phyloP scores from a whole-genome alignment of 2,329 filamentous ascomycete species.

The Ophiostoma ulmi region DNA sequence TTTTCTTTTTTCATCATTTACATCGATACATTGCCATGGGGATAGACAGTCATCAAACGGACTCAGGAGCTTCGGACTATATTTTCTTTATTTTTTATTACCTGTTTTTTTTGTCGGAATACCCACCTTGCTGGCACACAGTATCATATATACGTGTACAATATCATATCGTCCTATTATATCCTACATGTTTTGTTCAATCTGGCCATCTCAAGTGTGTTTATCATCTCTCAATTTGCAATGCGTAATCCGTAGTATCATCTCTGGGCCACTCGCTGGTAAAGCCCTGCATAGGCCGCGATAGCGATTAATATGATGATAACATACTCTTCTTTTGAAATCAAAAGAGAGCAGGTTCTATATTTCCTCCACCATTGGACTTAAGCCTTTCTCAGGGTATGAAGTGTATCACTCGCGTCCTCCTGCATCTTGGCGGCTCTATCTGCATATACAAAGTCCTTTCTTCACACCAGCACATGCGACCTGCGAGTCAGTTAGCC shows the following conservation, averaged over 20 bases:
- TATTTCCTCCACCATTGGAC: no score
- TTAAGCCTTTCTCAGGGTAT: neutral
- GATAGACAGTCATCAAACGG: neutral
- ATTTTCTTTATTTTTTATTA: neutral
- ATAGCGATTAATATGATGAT: neutral
- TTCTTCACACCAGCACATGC: neutral
- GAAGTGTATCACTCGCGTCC: neutral
- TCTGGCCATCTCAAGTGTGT: neutral
- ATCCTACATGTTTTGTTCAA: neutral
- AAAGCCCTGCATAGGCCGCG: neutral
- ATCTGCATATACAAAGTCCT: slow-evolving; percentile 1
- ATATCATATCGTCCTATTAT: neutral
- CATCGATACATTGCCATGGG: neutral
- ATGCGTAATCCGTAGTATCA: neutral
- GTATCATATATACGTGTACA: slow-evolving; percentile 1
- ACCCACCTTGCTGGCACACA: slow-evolving; percentile 2
- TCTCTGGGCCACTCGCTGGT: neutral
- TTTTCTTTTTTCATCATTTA: neutral
- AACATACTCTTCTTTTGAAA: neutral
- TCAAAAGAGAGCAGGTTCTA: neutral
- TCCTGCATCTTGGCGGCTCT: neutral
- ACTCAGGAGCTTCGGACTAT: neutral
- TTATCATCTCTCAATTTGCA: neutral
- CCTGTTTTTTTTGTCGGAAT: neutral
- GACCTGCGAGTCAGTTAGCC: neutral